These are phyloP conservation scores for Psilocybe cubensis DNA, from an alignment of 768 basidiomycete genomes.

Conservation along the genomic window DNA sequence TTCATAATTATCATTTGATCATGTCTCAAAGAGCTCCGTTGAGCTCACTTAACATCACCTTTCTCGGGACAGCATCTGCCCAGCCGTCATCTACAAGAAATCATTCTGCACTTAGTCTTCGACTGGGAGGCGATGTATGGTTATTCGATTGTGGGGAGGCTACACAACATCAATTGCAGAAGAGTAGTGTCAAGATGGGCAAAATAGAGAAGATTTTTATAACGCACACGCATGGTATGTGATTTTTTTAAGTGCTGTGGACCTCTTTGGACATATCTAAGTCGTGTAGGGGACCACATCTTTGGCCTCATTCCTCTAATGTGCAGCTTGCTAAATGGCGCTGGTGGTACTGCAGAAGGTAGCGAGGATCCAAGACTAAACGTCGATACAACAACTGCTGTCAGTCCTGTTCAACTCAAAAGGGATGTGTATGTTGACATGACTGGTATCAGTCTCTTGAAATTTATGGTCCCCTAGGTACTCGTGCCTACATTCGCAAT, in stretches of 20 bases:
- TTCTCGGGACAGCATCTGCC: slow-evolving; percentile 83
- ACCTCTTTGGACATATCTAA: background rate
- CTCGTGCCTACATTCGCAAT: slow-evolving; percentile 77
- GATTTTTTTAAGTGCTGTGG: background rate
- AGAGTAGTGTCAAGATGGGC: slow-evolving; percentile 76
- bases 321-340: slow-evolving; percentile 72
- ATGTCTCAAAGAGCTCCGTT: slow-evolving; percentile 14
- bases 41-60: slow-evolving; percentile 59
- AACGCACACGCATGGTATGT: slow-evolving; percentile 85
- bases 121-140: slow-evolving; percentile 75
- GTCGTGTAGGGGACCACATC: slow-evolving; percentile 71
- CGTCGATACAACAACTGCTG: slow-evolving; percentile 36
- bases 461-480: slow-evolving; percentile 86
- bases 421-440: background rate
- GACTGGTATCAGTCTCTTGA: slow-evolving; percentile 60
- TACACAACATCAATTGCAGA: slow-evolving; percentile 79
- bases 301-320: slow-evolving; percentile 75
- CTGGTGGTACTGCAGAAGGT: slow-evolving; percentile 65
- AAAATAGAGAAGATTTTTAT: slow-evolving; percentile 83
- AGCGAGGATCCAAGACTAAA: slow-evolving; percentile 60
- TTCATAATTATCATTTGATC: slow-evolving; percentile 5
- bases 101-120: slow-evolving; percentile 74
- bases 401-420: slow-evolving; percentile 22
- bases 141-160: slow-evolving; percentile 87
- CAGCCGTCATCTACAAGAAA: slow-evolving; percentile 80